Conservation (phyloP, 257 asterid genomes). For the Solanum virginianum region DNA sequence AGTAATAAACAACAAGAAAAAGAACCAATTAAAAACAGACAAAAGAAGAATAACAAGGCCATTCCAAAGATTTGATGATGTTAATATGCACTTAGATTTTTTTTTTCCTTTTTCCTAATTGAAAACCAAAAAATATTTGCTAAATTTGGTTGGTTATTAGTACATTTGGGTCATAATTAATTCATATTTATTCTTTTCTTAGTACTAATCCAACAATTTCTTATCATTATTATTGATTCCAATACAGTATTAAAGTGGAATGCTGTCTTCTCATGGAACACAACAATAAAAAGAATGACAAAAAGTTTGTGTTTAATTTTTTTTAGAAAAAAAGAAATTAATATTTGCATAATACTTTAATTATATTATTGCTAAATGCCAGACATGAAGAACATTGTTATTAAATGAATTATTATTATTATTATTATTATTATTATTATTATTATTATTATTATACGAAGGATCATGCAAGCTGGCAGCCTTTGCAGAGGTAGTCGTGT, state of each 20-base stretch:
- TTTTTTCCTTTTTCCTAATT: background rate
- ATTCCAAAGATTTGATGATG: constrained; percentile 7
- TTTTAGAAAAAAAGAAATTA: background rate
- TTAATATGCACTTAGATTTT: background rate
- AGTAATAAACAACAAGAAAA: background rate
- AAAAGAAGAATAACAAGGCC: background rate
- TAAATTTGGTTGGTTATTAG: background rate
- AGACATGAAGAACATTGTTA: background rate
- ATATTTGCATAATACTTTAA: background rate
- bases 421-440: background rate
- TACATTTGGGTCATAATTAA: background rate
- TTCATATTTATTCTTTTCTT: background rate
- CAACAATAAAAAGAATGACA: background rate
- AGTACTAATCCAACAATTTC: background rate
- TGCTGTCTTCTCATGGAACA: background rate
- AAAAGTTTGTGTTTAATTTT: background rate
- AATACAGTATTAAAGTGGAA: background rate
- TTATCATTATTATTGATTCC: background rate
- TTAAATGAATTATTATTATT: background rate
- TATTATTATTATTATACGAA: background rate
- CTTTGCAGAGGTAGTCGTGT: background rate
- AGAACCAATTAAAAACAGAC: background rate
- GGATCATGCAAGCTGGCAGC: background rate
- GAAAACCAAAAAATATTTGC: constrained; percentile 5
- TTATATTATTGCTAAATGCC: background rate